Conservation (phyloP, 306 rosid genomes). For the Malus orientalis region DNA sequence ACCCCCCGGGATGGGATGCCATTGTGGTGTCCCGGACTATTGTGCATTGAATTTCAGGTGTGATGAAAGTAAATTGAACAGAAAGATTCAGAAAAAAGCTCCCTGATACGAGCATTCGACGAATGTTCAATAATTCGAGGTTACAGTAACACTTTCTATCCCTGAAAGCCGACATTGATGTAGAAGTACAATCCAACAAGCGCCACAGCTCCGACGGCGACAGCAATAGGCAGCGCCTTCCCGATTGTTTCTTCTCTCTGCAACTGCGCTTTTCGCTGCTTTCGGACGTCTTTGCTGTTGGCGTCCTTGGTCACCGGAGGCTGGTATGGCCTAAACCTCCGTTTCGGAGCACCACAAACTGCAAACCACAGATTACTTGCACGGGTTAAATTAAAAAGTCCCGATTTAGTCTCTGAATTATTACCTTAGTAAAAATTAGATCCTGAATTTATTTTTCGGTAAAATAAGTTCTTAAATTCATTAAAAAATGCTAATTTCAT, state of each 20-base stretch:
- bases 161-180: conserved; percentile 39
- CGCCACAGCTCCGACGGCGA: conserved; percentile 62
- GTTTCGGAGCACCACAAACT: conserved; percentile 96
- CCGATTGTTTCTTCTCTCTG: conserved; percentile 71
- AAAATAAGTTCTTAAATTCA: too few species aligned
- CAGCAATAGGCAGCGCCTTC: conserved; percentile 65
- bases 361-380: conserved; percentile 2
- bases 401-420: too few species aligned
- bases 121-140: background rate
- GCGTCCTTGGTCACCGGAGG: conserved; percentile 51
- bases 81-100: background rate
- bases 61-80: background rate
- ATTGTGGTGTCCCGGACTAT: too few species aligned
- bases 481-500: too few species aligned
- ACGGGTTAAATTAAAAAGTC: background rate
- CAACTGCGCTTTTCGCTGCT: conserved; percentile 59
- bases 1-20: too few species aligned
- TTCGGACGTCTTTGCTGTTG: conserved; percentile 45
- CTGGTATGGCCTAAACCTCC: conserved; percentile 66
- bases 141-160: background rate
- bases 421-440: too few species aligned
- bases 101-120: too few species aligned
- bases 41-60: background rate
- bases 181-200: conserved; percentile 75
- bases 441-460: too few species aligned